A percentile compares a stretch with the other conserved stretches of the same genome.
phyloP scores from a whole-genome alignment of 2,329 filamentous ascomycete species.

The Fusarium musae region DNA sequence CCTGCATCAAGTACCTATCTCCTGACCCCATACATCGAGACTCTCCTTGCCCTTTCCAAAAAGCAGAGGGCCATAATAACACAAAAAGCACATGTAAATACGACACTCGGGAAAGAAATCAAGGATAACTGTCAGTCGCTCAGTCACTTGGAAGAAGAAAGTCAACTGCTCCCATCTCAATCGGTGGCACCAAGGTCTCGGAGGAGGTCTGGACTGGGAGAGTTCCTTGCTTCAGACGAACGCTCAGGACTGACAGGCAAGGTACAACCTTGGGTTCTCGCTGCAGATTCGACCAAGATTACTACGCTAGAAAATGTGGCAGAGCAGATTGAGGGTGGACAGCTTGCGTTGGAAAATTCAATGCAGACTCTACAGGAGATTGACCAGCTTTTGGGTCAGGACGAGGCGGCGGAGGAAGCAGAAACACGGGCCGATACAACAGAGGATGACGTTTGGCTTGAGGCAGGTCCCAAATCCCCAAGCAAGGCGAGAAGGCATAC shows the following conservation, averaged over 20 bases:
- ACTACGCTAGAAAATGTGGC: conserved; percentile 67
- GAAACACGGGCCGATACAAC: conserved; percentile 35
- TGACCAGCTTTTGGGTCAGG: conserved; percentile 58
- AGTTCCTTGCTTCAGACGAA: conserved; percentile 54
- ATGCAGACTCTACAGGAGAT: conserved; percentile 62
- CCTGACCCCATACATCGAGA: conserved; percentile 66
- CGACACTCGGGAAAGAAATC: conserved; percentile 60
- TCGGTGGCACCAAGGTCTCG: conserved; percentile 54
- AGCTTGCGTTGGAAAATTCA: conserved; percentile 65
- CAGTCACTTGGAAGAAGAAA: conserved; percentile 68
- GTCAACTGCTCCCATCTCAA: conserved; percentile 67
- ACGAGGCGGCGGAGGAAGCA: conserved; percentile 39
- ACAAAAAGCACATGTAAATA: conserved; percentile 68
- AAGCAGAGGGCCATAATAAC: conserved; percentile 67
- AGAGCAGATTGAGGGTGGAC: conserved; percentile 69
- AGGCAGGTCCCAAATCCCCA: conserved; percentile 41
- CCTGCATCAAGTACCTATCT: conserved; percentile 53
- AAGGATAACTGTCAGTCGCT: conserved; percentile 63
- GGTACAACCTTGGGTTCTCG: conserved; percentile 68
- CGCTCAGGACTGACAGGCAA: conserved; percentile 54
- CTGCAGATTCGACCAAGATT: conserved; percentile 70
- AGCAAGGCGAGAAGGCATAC: conserved; percentile 41
- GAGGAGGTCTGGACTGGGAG: conserved; percentile 55
- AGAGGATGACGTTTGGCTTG: conserved; percentile 52
- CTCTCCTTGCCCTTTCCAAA: conserved; percentile 62